These are phyloP conservation scores for Neophaeococcomyces aloes DNA, from an alignment of 2,329 filamentous ascomycete species.

Conservation along the genomic window DNA sequence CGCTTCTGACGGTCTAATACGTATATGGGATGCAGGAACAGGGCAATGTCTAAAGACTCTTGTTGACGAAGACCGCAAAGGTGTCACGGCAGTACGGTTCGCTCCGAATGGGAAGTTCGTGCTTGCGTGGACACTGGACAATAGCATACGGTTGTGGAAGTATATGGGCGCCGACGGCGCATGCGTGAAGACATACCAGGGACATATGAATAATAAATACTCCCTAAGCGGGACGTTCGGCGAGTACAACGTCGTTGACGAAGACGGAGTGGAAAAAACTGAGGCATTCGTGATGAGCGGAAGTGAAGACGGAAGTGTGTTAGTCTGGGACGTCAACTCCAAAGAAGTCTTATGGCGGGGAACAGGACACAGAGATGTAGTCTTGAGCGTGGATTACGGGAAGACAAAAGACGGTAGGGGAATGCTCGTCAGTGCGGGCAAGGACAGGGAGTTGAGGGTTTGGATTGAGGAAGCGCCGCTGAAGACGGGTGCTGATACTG, in stretches of 20 bases:
- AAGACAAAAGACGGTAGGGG: slow-evolving; percentile 30
- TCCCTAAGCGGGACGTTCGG: slow-evolving; percentile 81
- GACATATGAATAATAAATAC: slow-evolving; percentile 73
- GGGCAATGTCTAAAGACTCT: slow-evolving; percentile 91
- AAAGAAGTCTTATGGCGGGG: slow-evolving; percentile 69
- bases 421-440: slow-evolving; percentile 20
- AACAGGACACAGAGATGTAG: slow-evolving; percentile 45
- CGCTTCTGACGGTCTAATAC: slow-evolving; percentile 79
- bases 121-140: slow-evolving; percentile 83
- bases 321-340: slow-evolving; percentile 82
- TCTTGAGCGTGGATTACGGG: slow-evolving; percentile 48
- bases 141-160: slow-evolving; percentile 84
- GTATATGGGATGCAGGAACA: slow-evolving; percentile 91
- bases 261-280: neutral
- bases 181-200: slow-evolving; percentile 95
- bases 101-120: slow-evolving; percentile 89
- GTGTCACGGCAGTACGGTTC: slow-evolving; percentile 82
- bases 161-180: slow-evolving; percentile 57
- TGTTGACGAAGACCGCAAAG: slow-evolving; percentile 90
- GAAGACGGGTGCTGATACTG: slow-evolving; percentile 21
- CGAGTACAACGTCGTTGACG: slow-evolving; percentile 36
- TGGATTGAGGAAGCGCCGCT: slow-evolving; percentile 13
- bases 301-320: slow-evolving; percentile 74
- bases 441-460: slow-evolving; percentile 17
- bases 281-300: slow-evolving; percentile 65